phyloP scores from a whole-genome alignment of 805 yeast species.

The Schwanniomyces polymorphus region DNA sequence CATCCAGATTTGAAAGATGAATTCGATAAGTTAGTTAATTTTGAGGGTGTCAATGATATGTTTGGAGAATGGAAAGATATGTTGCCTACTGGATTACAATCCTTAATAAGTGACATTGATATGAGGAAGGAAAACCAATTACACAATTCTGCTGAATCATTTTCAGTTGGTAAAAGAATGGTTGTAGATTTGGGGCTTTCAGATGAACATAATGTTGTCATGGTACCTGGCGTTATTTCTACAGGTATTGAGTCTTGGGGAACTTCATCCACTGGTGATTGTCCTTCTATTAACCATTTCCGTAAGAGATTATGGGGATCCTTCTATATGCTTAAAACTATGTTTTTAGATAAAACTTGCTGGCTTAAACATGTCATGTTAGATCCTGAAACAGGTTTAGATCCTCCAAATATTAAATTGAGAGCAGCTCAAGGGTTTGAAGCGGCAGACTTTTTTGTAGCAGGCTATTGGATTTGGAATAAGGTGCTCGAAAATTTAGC shows the following conservation, averaged over 20 bases:
- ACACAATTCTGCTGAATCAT: constrained; percentile 71
- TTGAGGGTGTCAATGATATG: constrained; percentile 58
- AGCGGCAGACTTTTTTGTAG: constrained; percentile 93
- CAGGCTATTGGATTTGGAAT: constrained; percentile 99
- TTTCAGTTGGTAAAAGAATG: constrained; percentile 80
- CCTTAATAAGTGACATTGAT: constrained; percentile 58
- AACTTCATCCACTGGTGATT: constrained; percentile 66
- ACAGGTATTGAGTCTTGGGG: constrained; percentile 97
- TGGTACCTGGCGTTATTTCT: constrained; percentile 95
- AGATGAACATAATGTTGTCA: constrained; percentile 74
- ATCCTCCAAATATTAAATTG: constrained; percentile 77
- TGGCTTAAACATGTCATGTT: constrained; percentile 92
- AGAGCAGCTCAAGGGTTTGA: constrained; percentile 96
- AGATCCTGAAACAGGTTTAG: constrained; percentile 89
- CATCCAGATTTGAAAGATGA: constrained; percentile 44
- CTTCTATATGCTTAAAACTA: constrained; percentile 88
- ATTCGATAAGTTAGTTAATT: constrained; percentile 48
- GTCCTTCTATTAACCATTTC: constrained; percentile 83
- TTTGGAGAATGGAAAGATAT: constrained; percentile 73
- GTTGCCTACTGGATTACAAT: constrained; percentile 65
- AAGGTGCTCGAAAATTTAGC: constrained; percentile 92
- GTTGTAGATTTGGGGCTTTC: constrained; percentile 48
- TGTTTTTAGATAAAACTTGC: constrained; percentile 88
- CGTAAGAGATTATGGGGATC: constrained; percentile 96
- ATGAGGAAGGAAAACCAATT: constrained; percentile 28